Conservation (phyloP, 495 filamentous ascomycete genomes). For the Talaromyces nanjingensis region DNA sequence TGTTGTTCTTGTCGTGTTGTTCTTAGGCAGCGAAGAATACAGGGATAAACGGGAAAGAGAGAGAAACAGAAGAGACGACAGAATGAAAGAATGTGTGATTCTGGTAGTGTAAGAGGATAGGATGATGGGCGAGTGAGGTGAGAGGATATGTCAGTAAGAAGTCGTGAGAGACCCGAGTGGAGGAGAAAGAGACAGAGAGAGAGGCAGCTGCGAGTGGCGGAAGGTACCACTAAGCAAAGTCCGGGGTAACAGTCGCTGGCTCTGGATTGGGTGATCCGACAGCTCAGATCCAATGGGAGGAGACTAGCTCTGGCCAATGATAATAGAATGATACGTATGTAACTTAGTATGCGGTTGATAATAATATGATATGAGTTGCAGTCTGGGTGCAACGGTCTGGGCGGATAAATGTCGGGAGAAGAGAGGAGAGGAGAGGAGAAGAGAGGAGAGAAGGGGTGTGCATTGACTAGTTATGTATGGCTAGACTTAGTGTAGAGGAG, state of each 20-base stretch:
- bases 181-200: conserved; percentile 14
- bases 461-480: conserved; percentile 2
- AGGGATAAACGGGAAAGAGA: conserved; percentile 9
- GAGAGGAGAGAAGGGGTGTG: conserved; percentile 16
- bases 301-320: neutral
- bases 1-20: conserved; percentile 12
- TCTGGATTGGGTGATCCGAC: neutral
- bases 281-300: conserved; percentile 8
- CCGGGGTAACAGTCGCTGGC: conserved; percentile 13
- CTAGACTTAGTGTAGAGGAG: neutral
- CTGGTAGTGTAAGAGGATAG: neutral
- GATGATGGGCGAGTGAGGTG: neutral
- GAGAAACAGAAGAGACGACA: conserved; percentile 4
- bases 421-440: neutral
- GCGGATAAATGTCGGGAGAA: conserved; percentile 8
- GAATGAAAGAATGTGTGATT: neutral
- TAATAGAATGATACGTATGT: neutral
- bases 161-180: neutral
- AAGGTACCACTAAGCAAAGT: neutral
- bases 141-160: neutral
- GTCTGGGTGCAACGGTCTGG: conserved; percentile 9
- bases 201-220: conserved; percentile 15
- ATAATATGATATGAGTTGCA: neutral
- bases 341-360: neutral
- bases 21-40: conserved; percentile 15